phyloP scores from a whole-genome alignment of 495 filamentous ascomycete genomes.

The Talaromyces trachyspermus region DNA sequence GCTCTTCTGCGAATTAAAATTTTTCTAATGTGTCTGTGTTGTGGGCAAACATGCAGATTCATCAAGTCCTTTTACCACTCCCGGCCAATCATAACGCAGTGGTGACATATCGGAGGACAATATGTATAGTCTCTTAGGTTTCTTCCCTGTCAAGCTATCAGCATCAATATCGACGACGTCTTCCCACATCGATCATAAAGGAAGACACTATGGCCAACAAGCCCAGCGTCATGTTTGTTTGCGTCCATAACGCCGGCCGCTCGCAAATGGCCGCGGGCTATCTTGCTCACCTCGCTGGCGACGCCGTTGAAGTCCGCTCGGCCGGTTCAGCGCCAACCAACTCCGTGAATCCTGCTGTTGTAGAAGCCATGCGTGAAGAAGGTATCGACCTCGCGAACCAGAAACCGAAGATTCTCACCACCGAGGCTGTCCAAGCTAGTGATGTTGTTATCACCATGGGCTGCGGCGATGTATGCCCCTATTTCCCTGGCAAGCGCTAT shows the following conservation, averaged over 20 bases:
- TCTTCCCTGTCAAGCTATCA: too few relatives aligned
- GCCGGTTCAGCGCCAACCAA: slow-evolving; percentile 20
- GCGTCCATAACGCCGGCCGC: slow-evolving; percentile 25
- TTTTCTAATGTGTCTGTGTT: too few relatives aligned
- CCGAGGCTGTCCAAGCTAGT: slow-evolving; percentile 18
- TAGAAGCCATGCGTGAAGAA: slow-evolving; percentile 26
- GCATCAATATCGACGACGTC: too few relatives aligned
- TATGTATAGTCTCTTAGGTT: too few relatives aligned
- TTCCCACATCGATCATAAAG: too few relatives aligned
- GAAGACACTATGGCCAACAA: slow-evolving; percentile 6
- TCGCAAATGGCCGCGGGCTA: slow-evolving; percentile 26
- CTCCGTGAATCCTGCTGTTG: slow-evolving; percentile 20
- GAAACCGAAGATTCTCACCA: slow-evolving; percentile 20
- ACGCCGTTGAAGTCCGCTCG: slow-evolving; percentile 21
- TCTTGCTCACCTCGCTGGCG: slow-evolving; percentile 18
- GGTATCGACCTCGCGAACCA: slow-evolving; percentile 21
- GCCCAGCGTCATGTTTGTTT: slow-evolving; percentile 24
- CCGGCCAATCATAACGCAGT: too few relatives aligned
- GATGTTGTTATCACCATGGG: slow-evolving; percentile 26
- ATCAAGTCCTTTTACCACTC: too few relatives aligned
- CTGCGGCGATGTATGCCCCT: slow-evolving; percentile 23
- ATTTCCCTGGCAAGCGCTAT: slow-evolving; percentile 21
- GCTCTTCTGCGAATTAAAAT: too few relatives aligned
- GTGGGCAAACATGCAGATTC: too few relatives aligned
- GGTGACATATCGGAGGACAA: too few relatives aligned